Conservation (phyloP, 1,139 yeast species). For the Suhomyces atakaporum region DNA sequence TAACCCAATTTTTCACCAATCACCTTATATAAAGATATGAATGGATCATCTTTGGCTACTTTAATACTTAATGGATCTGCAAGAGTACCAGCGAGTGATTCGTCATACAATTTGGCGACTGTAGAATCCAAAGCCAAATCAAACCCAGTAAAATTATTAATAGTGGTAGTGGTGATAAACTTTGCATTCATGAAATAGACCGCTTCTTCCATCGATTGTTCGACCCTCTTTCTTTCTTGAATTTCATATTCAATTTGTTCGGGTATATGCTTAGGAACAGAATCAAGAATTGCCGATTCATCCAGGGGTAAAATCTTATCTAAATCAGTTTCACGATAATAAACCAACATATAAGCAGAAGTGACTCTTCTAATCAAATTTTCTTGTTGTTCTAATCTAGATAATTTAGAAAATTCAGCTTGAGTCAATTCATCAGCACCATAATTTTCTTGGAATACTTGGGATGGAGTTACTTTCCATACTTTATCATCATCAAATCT, state of each 20-base stretch:
- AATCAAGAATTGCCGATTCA: constrained; percentile 42
- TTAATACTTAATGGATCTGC: constrained; percentile 55
- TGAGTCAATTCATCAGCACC: constrained; percentile 69
- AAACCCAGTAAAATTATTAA: constrained; percentile 66
- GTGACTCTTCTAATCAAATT: constrained; percentile 76
- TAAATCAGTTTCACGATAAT: constrained; percentile 67
- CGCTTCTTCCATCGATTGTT: constrained; percentile 74
- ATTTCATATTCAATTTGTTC: constrained; percentile 63
- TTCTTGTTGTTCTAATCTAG: constrained; percentile 62
- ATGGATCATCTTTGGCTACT: constrained; percentile 59
- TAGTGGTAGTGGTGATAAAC: constrained; percentile 53
- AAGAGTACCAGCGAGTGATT: constrained; percentile 45
- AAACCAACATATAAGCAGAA: constrained; percentile 96
- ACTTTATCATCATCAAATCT: constrained; percentile 95
- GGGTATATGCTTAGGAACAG: constrained; percentile 70
- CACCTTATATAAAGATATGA: constrained; percentile 50
- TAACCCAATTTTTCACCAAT: constrained; percentile 51
- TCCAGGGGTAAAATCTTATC: constrained; percentile 59
- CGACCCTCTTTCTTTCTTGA: constrained; percentile 55
- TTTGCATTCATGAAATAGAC: constrained; percentile 68
- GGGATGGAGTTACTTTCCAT: constrained; percentile 77
- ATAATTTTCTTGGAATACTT: constrained; percentile 89
- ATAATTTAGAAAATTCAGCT: constrained; percentile 48
- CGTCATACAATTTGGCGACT: constrained; percentile 46
- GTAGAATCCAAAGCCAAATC: constrained; percentile 71